These are phyloP conservation scores for Venturia oleaginea DNA, from an alignment of 2,329 filamentous ascomycete species.

Conservation along the genomic window DNA sequence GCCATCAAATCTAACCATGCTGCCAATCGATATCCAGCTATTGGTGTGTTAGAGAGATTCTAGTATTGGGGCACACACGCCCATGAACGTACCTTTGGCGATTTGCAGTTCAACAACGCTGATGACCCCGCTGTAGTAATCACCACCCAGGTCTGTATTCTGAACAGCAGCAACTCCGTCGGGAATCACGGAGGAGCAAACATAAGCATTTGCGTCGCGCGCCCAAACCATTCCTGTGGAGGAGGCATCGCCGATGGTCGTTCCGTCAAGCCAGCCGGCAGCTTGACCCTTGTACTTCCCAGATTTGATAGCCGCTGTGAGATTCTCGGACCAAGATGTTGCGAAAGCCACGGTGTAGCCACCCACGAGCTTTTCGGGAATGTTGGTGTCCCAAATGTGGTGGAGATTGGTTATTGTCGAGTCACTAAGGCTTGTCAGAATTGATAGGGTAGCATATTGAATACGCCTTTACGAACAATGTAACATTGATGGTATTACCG, in stretches of 20 bases:
- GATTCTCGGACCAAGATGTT: slow-evolving; percentile 27
- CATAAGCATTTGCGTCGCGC: slow-evolving; percentile 32
- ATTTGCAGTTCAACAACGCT: slow-evolving; percentile 35
- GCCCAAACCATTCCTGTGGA: slow-evolving; percentile 33
- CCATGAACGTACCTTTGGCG: slow-evolving; percentile 26
- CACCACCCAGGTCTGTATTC: slow-evolving; percentile 29
- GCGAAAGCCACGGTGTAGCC: slow-evolving; percentile 32
- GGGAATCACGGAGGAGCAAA: slow-evolving; percentile 34
- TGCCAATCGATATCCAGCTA: slow-evolving; percentile 27
- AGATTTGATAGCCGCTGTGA: slow-evolving; percentile 30
- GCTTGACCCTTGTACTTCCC: slow-evolving; percentile 29
- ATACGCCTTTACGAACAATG: slow-evolving; percentile 27
- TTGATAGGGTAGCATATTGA: background rate
- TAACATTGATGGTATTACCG: slow-evolving; percentile 36
- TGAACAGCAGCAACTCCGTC: slow-evolving; percentile 28
- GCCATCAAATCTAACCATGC: slow-evolving; percentile 29
- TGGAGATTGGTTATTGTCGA: slow-evolving; percentile 32
- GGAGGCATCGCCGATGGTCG: slow-evolving; percentile 28
- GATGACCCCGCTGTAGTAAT: slow-evolving; percentile 28
- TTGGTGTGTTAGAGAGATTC: background rate
- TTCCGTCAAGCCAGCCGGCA: slow-evolving; percentile 28
- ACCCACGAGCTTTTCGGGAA: slow-evolving; percentile 30
- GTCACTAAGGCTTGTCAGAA: background rate
- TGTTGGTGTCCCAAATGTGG: slow-evolving; percentile 31
- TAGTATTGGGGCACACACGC: background rate